Percentiles rank a stretch among this genome's conserved stretches.
Conservation (phyloP, 495 filamentous ascomycete species). For the Immersiella caudata region DNA sequence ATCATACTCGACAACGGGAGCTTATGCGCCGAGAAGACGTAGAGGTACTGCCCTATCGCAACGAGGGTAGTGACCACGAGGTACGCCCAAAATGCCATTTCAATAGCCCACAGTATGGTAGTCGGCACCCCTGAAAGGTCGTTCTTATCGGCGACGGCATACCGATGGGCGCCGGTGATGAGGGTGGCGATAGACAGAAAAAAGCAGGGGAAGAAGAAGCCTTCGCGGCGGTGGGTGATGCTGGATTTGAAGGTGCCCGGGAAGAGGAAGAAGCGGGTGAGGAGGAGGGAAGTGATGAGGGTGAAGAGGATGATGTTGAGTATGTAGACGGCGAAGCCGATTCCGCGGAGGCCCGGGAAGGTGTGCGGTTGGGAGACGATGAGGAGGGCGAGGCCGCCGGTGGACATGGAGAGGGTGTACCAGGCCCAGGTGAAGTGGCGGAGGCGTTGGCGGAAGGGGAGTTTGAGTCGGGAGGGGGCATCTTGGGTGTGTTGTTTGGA, state of each 20-base stretch:
- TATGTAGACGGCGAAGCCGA: constrained; percentile 64
- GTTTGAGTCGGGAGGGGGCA: constrained; percentile 17
- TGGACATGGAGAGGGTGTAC: constrained; percentile 71
- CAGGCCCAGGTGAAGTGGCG: constrained; percentile 75
- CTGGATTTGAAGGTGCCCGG: constrained; percentile 55
- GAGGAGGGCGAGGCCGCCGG: constrained; percentile 66
- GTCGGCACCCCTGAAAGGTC: constrained; percentile 41
- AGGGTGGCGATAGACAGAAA: constrained; percentile 67
- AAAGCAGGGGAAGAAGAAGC: constrained; percentile 70
- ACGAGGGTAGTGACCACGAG: constrained; percentile 46
- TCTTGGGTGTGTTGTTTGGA: neutral
- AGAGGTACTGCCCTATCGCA: constrained; percentile 55
- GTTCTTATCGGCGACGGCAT: constrained; percentile 54
- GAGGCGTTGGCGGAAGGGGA: constrained; percentile 45
- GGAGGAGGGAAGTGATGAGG: constrained; percentile 53
- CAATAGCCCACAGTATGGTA: constrained; percentile 42
- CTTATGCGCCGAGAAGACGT: constrained; percentile 49
- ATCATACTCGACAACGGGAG: constrained; percentile 49
- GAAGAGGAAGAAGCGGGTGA: constrained; percentile 60
- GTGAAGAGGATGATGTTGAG: constrained; percentile 65
- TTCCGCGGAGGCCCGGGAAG: constrained; percentile 60
- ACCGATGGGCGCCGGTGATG: constrained; percentile 61
- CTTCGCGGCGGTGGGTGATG: constrained; percentile 64
- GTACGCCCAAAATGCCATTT: constrained; percentile 58
- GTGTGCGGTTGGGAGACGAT: constrained; percentile 60